Evolutionary conservation across 352 stramenopile genomes (phyloP).

Genomic region (Globisporangium splendens): DNA sequence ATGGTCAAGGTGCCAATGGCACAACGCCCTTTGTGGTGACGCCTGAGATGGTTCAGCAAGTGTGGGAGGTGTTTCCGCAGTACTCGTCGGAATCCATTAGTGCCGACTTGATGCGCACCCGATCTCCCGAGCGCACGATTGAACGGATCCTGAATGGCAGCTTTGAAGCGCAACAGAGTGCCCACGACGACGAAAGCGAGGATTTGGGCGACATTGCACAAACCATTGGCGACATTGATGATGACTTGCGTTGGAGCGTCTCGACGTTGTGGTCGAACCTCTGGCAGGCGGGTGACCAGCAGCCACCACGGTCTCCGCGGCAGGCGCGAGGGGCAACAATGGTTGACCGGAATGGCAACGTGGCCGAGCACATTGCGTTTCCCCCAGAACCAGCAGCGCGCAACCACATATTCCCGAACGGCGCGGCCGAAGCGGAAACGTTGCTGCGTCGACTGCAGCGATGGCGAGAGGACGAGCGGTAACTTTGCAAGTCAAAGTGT

Average conservation of each 20-base stretch:
- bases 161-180: constrained; percentile 32
- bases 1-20: constrained; percentile 1
- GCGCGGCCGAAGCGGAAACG: constrained; percentile 16
- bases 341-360: constrained; percentile 1
- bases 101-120: constrained; percentile 46
- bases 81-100: constrained; percentile 56
- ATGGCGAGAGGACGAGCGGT: constrained; percentile 11
- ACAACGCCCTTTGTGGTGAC: constrained; percentile 48
- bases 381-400: neutral
- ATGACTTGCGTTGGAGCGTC: constrained; percentile 38
- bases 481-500: neutral
- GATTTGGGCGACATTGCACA: constrained; percentile 25
- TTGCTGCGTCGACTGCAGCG: constrained; percentile 16
- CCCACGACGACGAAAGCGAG: constrained; percentile 19
- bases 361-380: constrained; percentile 10
- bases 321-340: neutral
- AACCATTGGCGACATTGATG: constrained; percentile 32
- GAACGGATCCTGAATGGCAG: constrained; percentile 64
- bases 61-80: constrained; percentile 75
- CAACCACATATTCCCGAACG: neutral
- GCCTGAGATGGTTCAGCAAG: constrained; percentile 67
- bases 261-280: constrained; percentile 31
- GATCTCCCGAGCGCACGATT: constrained; percentile 66
- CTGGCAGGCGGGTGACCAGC: constrained; percentile 5
- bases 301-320: neutral